A percentile compares a stretch with the other conserved stretches of the same genome.
Evolutionary conservation across 176 grass and related monocot genomes (phyloP).

Genomic region (Carex littledalei): DNA sequence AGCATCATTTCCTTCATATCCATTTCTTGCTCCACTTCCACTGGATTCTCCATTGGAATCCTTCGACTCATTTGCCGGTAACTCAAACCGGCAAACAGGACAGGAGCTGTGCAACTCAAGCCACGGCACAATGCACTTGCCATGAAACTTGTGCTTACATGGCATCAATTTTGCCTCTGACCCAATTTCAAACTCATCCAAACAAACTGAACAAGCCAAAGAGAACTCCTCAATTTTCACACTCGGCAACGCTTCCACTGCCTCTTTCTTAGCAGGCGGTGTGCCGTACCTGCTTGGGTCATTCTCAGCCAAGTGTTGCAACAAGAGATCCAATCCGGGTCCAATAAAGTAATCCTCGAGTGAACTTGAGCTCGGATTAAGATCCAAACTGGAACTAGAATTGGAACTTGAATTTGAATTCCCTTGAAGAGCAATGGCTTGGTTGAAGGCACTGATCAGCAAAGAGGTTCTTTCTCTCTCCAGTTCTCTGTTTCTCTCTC

Average conservation of each 20-base stretch:
- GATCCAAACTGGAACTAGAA: slow-evolving; percentile 27
- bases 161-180: slow-evolving; percentile 79
- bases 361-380: slow-evolving; percentile 31
- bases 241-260: slow-evolving; percentile 55
- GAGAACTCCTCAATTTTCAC: slow-evolving; percentile 49
- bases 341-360: slow-evolving; percentile 80
- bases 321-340: slow-evolving; percentile 63
- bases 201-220: slow-evolving; percentile 79
- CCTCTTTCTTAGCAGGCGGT: slow-evolving; percentile 84
- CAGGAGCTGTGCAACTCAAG: slow-evolving; percentile 94
- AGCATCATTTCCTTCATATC: slow-evolving; percentile 22
- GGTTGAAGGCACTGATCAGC: slow-evolving; percentile 78
- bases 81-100: slow-evolving; percentile 78
- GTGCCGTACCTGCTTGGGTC: slow-evolving; percentile 64
- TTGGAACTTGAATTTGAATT: slow-evolving; percentile 54
- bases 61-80: slow-evolving; percentile 64
- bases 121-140: slow-evolving; percentile 80
- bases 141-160: slow-evolving; percentile 90
- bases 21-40: slow-evolving; percentile 30
- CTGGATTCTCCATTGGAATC: slow-evolving; percentile 47
- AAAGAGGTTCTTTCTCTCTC: slow-evolving; percentile 47
- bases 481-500: slow-evolving; percentile 27
- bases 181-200: slow-evolving; percentile 81
- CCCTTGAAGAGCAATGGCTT: slow-evolving; percentile 57
- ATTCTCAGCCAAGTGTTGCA: slow-evolving; percentile 87